A percentile compares a stretch with the other conserved stretches of the same genome.
Conservation (phyloP, 176 grass and related monocot species). For the Chrysopogon serrulatus region DNA sequence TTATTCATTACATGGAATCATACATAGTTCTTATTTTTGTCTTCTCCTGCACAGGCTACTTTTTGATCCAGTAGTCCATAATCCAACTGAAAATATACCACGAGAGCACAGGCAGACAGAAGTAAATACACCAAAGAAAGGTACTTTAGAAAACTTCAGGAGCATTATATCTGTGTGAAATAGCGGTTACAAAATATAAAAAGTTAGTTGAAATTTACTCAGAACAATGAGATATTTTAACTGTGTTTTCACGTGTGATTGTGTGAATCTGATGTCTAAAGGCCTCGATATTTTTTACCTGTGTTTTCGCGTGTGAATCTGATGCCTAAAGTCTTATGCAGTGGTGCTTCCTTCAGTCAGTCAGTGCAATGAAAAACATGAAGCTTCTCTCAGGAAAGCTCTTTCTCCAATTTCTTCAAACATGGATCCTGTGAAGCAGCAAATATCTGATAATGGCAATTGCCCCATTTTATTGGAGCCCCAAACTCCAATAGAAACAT, state of each 20-base stretch:
- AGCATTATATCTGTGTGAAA: not conserved
- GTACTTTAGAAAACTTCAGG: conserved; percentile 12
- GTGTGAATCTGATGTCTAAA: not conserved
- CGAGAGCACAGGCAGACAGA: not conserved
- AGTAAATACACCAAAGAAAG: conserved; percentile 22
- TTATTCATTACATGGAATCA: not conserved
- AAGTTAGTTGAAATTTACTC: conserved; percentile 20
- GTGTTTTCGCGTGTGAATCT: not conserved
- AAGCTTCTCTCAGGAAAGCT: conserved; percentile 61
- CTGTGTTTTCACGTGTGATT: not conserved
- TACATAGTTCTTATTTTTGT: conserved; percentile 12
- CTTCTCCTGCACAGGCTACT: conserved; percentile 51
- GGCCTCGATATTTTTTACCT: not conserved
- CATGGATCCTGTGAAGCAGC: not conserved
- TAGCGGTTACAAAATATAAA: not conserved
- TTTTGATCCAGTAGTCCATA: conserved; percentile 48
- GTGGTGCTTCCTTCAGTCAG: conserved; percentile 24
- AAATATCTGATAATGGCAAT: conserved; percentile 20
- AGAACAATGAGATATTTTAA: not conserved
- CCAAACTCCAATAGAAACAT: conserved; percentile 44
- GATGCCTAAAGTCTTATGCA: conserved; percentile 9
- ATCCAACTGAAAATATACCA: conserved; percentile 24
- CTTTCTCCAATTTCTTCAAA: conserved; percentile 81
- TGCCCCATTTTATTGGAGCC: conserved; percentile 22
- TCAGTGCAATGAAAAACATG: conserved; percentile 45